phyloP scores from a whole-genome alignment of 306 rosid genomes.

The Gastrolobium bilobum region DNA sequence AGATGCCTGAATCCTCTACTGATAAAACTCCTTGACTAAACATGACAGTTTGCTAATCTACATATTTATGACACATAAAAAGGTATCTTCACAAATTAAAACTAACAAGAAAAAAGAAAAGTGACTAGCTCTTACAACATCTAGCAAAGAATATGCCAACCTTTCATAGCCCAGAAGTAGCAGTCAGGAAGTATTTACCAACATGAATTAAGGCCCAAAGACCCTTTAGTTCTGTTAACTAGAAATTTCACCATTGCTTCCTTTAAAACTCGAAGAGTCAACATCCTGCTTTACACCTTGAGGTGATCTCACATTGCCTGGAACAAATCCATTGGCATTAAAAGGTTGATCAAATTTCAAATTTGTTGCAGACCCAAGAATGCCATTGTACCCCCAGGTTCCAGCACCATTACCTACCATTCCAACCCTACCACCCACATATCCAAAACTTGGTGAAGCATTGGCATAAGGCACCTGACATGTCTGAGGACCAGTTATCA shows the following conservation, averaged over 20 bases:
- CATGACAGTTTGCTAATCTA: constrained; percentile 42
- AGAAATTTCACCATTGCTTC: constrained; percentile 52
- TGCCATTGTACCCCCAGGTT: constrained; percentile 51
- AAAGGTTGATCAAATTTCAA: constrained; percentile 53
- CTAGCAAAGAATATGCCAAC: constrained; percentile 58
- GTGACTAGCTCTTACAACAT: constrained; percentile 51
- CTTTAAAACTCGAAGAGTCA: constrained; percentile 54
- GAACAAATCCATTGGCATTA: constrained; percentile 47
- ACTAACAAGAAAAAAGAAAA: constrained; percentile 11
- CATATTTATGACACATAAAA: constrained; percentile 48
- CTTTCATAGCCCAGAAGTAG: constrained; percentile 48
- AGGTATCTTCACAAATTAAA: constrained; percentile 49
- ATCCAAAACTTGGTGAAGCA: constrained; percentile 45
- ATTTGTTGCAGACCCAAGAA: constrained; percentile 49
- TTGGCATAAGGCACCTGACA: constrained; percentile 57
- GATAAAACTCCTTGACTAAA: constrained; percentile 46
- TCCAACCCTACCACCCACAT: constrained; percentile 56
- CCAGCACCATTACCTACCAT: constrained; percentile 44
- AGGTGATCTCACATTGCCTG: constrained; percentile 46
- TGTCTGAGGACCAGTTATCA: constrained; percentile 51
- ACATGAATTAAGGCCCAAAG: constrained; percentile 40
- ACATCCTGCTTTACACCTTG: constrained; percentile 53
- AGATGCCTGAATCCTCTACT: constrained; percentile 54
- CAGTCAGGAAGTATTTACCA: constrained; percentile 61
- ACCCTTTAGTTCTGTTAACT: constrained; percentile 41